phyloP scores from a whole-genome alignment of 768 basidiomycete species.

The Mrakia blollopis region DNA sequence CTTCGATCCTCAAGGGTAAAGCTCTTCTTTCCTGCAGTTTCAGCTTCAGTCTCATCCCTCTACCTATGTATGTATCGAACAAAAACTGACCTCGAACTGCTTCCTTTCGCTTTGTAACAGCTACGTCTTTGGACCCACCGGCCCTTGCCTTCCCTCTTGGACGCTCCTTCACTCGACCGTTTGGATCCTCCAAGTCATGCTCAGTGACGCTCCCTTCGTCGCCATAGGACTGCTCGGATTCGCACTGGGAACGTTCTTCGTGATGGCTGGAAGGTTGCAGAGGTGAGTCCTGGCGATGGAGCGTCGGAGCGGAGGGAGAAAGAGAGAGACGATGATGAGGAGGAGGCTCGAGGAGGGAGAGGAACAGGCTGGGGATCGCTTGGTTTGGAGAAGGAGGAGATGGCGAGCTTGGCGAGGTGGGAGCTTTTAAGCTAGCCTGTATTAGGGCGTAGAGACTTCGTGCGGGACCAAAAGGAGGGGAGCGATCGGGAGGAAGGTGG shows the following conservation, averaged over 20 bases:
- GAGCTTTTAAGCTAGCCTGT: too few relatives aligned
- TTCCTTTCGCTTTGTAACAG: not conserved
- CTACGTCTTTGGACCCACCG: not conserved
- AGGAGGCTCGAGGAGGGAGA: not conserved
- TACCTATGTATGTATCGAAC: not conserved
- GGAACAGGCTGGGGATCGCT: not conserved
- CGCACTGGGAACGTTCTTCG: constrained; percentile 12
- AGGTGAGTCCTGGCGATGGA: too few relatives aligned
- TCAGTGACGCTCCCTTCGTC: constrained; percentile 19
- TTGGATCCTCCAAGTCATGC: constrained; percentile 6
- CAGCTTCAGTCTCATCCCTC: not conserved
- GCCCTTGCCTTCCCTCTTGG: not conserved
- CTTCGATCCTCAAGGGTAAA: constrained; percentile 2
- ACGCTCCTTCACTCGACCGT: constrained; percentile 1
- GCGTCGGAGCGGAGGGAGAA: not conserved
- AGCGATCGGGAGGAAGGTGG: not conserved
- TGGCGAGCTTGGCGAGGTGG: too few relatives aligned
- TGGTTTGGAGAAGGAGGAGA: too few relatives aligned
- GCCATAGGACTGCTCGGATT: constrained; percentile 16
- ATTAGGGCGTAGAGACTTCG: too few relatives aligned
- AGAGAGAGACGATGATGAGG: not conserved
- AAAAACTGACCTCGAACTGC: not conserved
- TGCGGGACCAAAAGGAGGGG: too few relatives aligned
- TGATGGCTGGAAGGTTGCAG: constrained; percentile 4
- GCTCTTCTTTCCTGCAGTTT: not conserved